phyloP scores from a whole-genome alignment of 1,284 basidiomycete species.

The Sanghuangporus weigelae region DNA sequence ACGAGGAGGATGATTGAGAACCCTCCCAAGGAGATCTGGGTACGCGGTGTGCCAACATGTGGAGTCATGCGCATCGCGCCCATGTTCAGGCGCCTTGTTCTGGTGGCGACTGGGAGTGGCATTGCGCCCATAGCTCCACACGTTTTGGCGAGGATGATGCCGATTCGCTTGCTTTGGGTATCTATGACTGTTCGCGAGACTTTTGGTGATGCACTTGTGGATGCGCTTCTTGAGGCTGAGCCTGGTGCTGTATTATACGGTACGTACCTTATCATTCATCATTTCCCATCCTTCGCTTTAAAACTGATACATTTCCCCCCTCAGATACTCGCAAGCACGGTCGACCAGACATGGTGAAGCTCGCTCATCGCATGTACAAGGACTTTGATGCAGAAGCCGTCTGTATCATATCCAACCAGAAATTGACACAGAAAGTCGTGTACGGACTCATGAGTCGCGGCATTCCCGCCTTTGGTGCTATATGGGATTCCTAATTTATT shows the following conservation, averaged over 20 bases:
- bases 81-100: constrained; percentile 33
- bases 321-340: constrained; percentile 30
- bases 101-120: constrained; percentile 35
- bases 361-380: not conserved
- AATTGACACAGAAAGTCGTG: constrained; percentile 32
- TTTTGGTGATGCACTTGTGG: constrained; percentile 30
- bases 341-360: constrained; percentile 30
- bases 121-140: constrained; percentile 33
- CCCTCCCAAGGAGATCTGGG: constrained; percentile 33
- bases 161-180: constrained; percentile 34
- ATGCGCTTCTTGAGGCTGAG: constrained; percentile 30
- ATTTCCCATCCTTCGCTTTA: not conserved
- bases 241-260: constrained; percentile 31
- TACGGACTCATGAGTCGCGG: constrained; percentile 35
- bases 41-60: constrained; percentile 33
- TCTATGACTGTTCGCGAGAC: constrained; percentile 31
- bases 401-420: constrained; percentile 35
- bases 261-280: not conserved
- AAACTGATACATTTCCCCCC: not conserved
- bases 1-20: constrained; percentile 29
- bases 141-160: constrained; percentile 30
- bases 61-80: constrained; percentile 32
- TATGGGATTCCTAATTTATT: constrained; percentile 29
- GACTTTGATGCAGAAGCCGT: constrained; percentile 33
- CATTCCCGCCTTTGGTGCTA: constrained; percentile 36